Evolutionary conservation across 202 grass and related monocot species (phyloP).

Genomic region (Digitaria exilis): DNA sequence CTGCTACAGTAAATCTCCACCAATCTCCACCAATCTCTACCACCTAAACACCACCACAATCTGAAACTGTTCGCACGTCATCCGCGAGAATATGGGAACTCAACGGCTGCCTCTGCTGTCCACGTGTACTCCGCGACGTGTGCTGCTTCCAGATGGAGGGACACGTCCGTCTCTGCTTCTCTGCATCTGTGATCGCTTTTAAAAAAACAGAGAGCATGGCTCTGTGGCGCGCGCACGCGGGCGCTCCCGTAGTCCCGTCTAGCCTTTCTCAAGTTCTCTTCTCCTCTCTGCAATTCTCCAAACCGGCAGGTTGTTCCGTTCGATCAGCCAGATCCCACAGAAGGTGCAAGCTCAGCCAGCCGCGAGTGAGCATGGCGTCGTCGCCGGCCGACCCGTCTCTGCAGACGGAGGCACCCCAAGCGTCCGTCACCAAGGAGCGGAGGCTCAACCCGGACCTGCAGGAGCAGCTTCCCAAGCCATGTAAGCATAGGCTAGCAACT

Average conservation of each 20-base stretch:
- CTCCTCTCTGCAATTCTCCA: too few species aligned
- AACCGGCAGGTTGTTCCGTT: background rate
- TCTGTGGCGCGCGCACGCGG: background rate
- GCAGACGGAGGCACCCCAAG: slow-evolving; percentile 52
- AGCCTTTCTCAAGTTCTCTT: background rate
- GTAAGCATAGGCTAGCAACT: slow-evolving; percentile 19
- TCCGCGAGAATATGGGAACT: background rate
- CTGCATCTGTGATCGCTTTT: background rate
- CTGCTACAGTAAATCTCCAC: too few species aligned
- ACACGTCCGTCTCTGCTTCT: background rate
- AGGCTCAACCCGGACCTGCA: slow-evolving; percentile 62
- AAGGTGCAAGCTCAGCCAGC: background rate
- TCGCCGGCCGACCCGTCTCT: slow-evolving; percentile 19
- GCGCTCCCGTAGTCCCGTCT: background rate
- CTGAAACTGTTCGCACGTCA: background rate
- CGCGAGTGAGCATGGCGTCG: slow-evolving; percentile 17
- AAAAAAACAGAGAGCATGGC: background rate
- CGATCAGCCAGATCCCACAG: slow-evolving; percentile 10
- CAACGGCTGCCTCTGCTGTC: background rate
- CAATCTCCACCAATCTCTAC: too few species aligned
- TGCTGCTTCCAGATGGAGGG: background rate
- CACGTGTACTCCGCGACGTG: background rate
- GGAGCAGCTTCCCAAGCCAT: slow-evolving; percentile 63
- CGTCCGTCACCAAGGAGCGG: slow-evolving; percentile 51
- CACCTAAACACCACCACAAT: too few species aligned